These are phyloP conservation scores for Hibiscus syriacus DNA, from an alignment of 345 rosid species.

Conservation along the genomic window DNA sequence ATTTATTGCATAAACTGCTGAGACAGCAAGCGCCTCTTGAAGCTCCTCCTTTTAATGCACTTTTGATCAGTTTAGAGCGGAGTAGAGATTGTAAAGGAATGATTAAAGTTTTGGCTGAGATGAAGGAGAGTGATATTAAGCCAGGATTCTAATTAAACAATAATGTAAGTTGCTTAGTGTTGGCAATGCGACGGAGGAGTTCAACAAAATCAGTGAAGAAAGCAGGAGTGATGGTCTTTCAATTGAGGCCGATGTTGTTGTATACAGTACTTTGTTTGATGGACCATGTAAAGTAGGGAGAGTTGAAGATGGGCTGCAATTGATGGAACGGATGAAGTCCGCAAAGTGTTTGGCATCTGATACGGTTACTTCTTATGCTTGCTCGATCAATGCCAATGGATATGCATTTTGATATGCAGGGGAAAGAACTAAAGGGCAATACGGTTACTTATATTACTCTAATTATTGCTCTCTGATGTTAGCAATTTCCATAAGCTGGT, in stretches of 20 bases:
- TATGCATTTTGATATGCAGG: no score
- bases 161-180: slow-evolving; percentile 54
- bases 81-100: slow-evolving; percentile 36
- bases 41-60: slow-evolving; percentile 50
- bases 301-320: slow-evolving; percentile 55
- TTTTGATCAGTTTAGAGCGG: slow-evolving; percentile 51
- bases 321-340: slow-evolving; percentile 47
- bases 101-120: slow-evolving; percentile 43
- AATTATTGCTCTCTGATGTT: slow-evolving; percentile 52
- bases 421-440: slow-evolving; percentile 42
- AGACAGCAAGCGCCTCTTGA: slow-evolving; percentile 34
- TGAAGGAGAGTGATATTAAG: slow-evolving; percentile 43
- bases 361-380: slow-evolving; percentile 55
- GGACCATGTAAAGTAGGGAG: slow-evolving; percentile 79
- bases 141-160: slow-evolving; percentile 57
- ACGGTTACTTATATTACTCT: slow-evolving; percentile 46
- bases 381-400: no score
- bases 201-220: slow-evolving; percentile 37
- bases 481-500: slow-evolving; percentile 53
- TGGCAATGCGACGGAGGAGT: slow-evolving; percentile 55
- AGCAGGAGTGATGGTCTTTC: slow-evolving; percentile 25
- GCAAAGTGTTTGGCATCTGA: slow-evolving; percentile 37
- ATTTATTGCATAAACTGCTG: no score
- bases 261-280: slow-evolving; percentile 57
- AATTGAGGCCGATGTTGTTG: slow-evolving; percentile 54